Evolutionary conservation across 768 basidiomycete species (phyloP).

Genomic region (Hydnomerulius pinastri): DNA sequence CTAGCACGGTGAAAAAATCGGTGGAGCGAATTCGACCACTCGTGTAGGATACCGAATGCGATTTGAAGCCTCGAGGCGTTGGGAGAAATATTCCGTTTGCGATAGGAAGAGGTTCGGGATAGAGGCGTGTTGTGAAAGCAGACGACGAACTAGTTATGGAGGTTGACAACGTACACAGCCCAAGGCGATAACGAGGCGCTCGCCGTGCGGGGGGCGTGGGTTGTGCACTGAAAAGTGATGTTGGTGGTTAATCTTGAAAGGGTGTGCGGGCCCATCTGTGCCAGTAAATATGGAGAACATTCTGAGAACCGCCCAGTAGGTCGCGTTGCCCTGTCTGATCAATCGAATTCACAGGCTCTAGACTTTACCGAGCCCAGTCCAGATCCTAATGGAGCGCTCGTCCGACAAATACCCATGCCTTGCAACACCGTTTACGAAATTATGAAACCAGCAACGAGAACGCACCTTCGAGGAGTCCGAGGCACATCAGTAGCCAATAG

Average conservation of each 20-base stretch:
- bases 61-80: slow-evolving; percentile 2
- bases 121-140: slow-evolving; percentile 1
- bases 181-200: slow-evolving; percentile 3
- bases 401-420: slow-evolving; percentile 5
- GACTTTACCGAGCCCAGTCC: slow-evolving; percentile 23
- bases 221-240: not conserved
- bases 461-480: not conserved
- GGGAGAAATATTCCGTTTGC: not conserved
- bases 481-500: not conserved
- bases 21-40: not conserved
- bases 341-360: slow-evolving; percentile 24
- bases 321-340: slow-evolving; percentile 12
- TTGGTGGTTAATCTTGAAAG: slow-evolving; percentile 10
- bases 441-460: not conserved
- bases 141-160: slow-evolving; percentile 1
- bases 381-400: not conserved
- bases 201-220: not conserved
- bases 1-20: slow-evolving; percentile 4
- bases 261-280: slow-evolving; percentile 5
- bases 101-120: slow-evolving; percentile 1
- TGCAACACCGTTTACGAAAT: not conserved
- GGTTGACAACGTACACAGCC: slow-evolving; percentile 18
- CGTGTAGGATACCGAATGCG: slow-evolving; percentile 1
- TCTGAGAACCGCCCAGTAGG: slow-evolving; percentile 4
- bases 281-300: slow-evolving; percentile 17